These are phyloP conservation scores for Omphalea diandra DNA, from an alignment of 441 rosid genomes.

Conservation along the genomic window DNA sequence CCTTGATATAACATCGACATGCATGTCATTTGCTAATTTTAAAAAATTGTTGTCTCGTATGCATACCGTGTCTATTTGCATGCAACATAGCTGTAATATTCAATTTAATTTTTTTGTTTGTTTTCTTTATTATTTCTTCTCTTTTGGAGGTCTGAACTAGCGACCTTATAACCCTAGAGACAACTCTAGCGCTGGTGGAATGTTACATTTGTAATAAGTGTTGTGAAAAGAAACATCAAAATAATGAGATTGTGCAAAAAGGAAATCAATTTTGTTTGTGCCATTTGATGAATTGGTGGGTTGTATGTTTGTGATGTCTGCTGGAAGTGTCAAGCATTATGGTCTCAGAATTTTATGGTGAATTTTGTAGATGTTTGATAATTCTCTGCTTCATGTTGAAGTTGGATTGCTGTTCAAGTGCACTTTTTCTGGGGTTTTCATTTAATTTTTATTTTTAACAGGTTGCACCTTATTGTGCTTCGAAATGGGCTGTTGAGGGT, in stretches of 20 bases:
- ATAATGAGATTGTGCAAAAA: too few species aligned
- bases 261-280: too few species aligned
- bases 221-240: too few species aligned
- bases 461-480: conserved; percentile 99
- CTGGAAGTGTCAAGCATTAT: background rate
- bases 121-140: too few species aligned
- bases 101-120: conserved; percentile 10
- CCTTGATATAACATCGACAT: too few species aligned
- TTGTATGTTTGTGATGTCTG: background rate
- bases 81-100: too few species aligned
- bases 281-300: background rate
- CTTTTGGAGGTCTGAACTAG: too few species aligned
- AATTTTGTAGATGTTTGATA: background rate
- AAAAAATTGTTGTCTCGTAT: too few species aligned
- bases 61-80: too few species aligned
- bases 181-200: too few species aligned
- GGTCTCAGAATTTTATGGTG: background rate
- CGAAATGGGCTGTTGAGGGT: conserved; percentile 98
- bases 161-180: too few species aligned
- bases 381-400: background rate
- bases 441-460: conserved; percentile 27
- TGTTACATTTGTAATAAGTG: background rate
- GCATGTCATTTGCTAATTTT: too few species aligned
- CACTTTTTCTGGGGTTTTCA: conserved; percentile 9
- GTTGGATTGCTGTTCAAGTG: conserved; percentile 5